Percentiles rank a stretch among this genome's conserved stretches.
Evolutionary conservation across 768 basidiomycete genomes (phyloP).

Genomic region (Xerocomellus chrysenteron): DNA sequence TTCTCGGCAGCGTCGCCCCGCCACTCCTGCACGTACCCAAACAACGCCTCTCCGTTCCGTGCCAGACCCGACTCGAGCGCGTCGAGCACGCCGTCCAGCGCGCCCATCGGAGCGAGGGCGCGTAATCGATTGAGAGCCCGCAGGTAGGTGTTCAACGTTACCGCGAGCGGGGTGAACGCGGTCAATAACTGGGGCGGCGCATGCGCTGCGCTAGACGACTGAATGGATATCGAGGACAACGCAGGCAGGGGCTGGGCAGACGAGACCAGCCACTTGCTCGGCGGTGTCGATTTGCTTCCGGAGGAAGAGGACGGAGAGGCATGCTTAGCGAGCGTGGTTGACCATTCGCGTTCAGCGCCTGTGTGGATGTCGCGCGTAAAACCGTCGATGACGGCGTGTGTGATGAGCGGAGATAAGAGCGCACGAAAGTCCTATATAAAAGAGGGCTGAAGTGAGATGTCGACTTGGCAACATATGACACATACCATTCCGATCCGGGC

Average conservation of each 20-base stretch:
- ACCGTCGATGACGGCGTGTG: slow-evolving; percentile 56
- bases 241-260: slow-evolving; percentile 33
- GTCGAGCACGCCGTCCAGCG: slow-evolving; percentile 48
- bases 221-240: slow-evolving; percentile 19
- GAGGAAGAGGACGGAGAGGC: neutral
- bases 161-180: slow-evolving; percentile 74
- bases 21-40: slow-evolving; percentile 43
- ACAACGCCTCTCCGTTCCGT: slow-evolving; percentile 43
- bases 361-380: slow-evolving; percentile 45
- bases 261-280: slow-evolving; percentile 55
- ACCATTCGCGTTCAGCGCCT: slow-evolving; percentile 38
- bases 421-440: slow-evolving; percentile 59
- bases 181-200: slow-evolving; percentile 71
- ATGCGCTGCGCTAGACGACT: slow-evolving; percentile 43
- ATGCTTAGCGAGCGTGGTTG: slow-evolving; percentile 25
- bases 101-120: slow-evolving; percentile 67
- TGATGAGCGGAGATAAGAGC: slow-evolving; percentile 65
- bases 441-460: neutral
- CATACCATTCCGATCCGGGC: slow-evolving; percentile 79
- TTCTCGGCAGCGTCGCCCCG: slow-evolving; percentile 35
- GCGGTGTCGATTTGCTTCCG: slow-evolving; percentile 25
- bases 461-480: neutral
- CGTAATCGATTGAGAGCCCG: slow-evolving; percentile 78
- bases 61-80: slow-evolving; percentile 55
- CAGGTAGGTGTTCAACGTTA: slow-evolving; percentile 69